Percentiles rank a stretch among this genome's conserved stretches.
These are phyloP conservation scores for Schizochytrium sp. DNA, from an alignment of 108 stramenopile genomes.

Conservation along the genomic window DNA sequence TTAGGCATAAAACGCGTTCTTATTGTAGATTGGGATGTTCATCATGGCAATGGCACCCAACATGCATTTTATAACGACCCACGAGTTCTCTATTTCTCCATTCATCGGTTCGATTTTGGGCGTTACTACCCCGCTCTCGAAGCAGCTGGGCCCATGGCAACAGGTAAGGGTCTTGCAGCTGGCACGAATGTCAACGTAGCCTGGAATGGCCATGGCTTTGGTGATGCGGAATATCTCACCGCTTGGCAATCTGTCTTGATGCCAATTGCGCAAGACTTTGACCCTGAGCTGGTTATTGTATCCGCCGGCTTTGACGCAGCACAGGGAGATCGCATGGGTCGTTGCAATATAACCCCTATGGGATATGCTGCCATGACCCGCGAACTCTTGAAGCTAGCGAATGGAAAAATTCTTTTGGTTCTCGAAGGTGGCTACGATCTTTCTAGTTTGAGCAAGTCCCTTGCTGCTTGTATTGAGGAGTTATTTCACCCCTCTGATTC, in stretches of 20 bases:
- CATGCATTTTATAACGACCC: conserved; percentile 77
- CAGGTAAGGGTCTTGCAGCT: conserved; percentile 73
- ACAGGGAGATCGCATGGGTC: conserved; percentile 78
- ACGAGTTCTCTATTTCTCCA: conserved; percentile 79
- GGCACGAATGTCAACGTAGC: conserved; percentile 85
- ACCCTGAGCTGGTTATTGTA: conserved; percentile 83
- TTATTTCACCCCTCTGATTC: background rate
- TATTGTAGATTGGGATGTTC: conserved; percentile 81
- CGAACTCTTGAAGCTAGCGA: conserved; percentile 62
- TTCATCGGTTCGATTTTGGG: conserved; percentile 81
- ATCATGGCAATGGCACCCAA: conserved; percentile 92
- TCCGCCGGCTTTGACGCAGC: conserved; percentile 89
- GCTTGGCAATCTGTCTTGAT: conserved; percentile 79
- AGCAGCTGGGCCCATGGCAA: conserved; percentile 70
- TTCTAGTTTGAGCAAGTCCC: background rate
- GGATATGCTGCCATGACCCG: conserved; percentile 79
- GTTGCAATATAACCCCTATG: conserved; percentile 77
- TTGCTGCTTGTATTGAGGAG: background rate
- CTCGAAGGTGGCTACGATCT: conserved; percentile 75
- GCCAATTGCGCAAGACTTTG: conserved; percentile 77
- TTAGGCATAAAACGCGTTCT: conserved; percentile 66
- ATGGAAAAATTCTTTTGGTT: conserved; percentile 85
- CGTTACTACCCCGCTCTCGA: conserved; percentile 75
- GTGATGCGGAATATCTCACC: conserved; percentile 80
- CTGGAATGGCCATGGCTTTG: conserved; percentile 80